Base-by-base conservation (phyloP, 495 filamentous ascomycete genomes). In the Aspergillus ostianus region DNA sequence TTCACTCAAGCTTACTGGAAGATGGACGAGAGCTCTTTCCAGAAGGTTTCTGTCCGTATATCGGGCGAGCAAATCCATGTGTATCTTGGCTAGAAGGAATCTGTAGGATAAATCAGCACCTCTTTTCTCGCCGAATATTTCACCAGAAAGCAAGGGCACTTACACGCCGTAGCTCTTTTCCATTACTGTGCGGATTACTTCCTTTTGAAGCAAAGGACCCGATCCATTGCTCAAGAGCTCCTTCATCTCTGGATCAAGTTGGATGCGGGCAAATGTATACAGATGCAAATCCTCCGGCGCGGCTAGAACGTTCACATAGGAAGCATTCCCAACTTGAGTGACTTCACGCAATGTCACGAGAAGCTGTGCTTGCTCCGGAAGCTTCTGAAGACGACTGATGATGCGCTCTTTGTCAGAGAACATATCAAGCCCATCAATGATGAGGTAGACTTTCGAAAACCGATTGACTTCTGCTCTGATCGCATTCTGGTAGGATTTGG, bases 391-490 rank as follows among this genome's bases (percentile, higher is more conserved):
- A 0, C 71, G 67, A 50, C n/a, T 47, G 10, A 76, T 51, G 15
- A 76, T 59, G 1, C 73, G 67, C 0, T 76, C 73, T 19, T 67
- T 72, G 1, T 76, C 73, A 0, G 65, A 51, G 3, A 63, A 18
- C 55, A 65, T 59, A 27, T 76, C 73, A 0, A 76, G 23, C 0
- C 71, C 73, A 52, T 76, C 73, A 7, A 76, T 64, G 0, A 76
- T 47, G 7, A 76, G 60, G 2, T 71, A 56, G 0, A 76, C 71
- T n/a, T 62, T 63, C 0, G 73, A 70, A 20, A 76, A 76, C 0
- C 64, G 51, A 54, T 73, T 70, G 46, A 74, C 53, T 48, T 76
- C 73, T 0, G 73, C 70, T 0, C 71, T 65, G 29, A 76, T 74
- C 0, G 73, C 71, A 61, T 71, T 60, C 51, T 74, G 73, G 36